Percentiles rank a stretch among this genome's conserved stretches.
Evolutionary conservation across 108 stramenopile species (phyloP).

Genomic region (Cyclostephanos invisitatus): DNA sequence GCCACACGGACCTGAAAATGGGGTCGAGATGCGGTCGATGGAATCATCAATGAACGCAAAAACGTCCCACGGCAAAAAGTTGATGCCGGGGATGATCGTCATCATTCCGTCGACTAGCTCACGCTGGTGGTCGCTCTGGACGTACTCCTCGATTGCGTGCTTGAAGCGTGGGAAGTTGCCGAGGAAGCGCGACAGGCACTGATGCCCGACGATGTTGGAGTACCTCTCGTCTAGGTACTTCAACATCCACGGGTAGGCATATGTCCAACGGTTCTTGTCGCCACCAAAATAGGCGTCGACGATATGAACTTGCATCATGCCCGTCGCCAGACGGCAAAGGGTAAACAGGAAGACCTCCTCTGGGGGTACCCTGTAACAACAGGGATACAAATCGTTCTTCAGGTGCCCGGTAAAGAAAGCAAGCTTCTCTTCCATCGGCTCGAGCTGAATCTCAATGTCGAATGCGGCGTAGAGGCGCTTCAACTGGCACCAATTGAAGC

Average conservation of each 20-base stretch:
- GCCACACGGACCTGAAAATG: slow-evolving; percentile 27
- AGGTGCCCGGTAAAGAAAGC: too few relatives aligned
- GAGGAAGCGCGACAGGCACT: not conserved
- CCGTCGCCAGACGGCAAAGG: not conserved
- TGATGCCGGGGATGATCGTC: not conserved
- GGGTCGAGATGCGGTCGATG: slow-evolving; percentile 9
- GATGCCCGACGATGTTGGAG: not conserved
- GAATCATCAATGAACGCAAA: slow-evolving; percentile 32
- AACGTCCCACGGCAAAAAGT: slow-evolving; percentile 2
- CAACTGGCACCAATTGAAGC: too few relatives aligned
- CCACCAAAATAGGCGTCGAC: slow-evolving; percentile 9
- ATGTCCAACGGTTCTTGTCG: not conserved
- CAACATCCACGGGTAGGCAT: slow-evolving; percentile 8
- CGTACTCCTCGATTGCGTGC: not conserved
- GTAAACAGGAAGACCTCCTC: not conserved
- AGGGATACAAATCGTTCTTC: too few relatives aligned
- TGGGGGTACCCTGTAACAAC: too few relatives aligned
- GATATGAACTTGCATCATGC: not conserved
- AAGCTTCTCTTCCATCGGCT: too few relatives aligned
- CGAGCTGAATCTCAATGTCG: too few relatives aligned
- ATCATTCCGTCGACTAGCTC: not conserved
- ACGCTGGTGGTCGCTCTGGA: not conserved
- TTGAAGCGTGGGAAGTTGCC: not conserved
- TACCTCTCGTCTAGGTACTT: slow-evolving; percentile 4
- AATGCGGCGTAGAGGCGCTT: too few relatives aligned